These are phyloP conservation scores for Ceratocystis cubensis DNA, from an alignment of 2,329 filamentous ascomycete genomes.

Conservation along the genomic window DNA sequence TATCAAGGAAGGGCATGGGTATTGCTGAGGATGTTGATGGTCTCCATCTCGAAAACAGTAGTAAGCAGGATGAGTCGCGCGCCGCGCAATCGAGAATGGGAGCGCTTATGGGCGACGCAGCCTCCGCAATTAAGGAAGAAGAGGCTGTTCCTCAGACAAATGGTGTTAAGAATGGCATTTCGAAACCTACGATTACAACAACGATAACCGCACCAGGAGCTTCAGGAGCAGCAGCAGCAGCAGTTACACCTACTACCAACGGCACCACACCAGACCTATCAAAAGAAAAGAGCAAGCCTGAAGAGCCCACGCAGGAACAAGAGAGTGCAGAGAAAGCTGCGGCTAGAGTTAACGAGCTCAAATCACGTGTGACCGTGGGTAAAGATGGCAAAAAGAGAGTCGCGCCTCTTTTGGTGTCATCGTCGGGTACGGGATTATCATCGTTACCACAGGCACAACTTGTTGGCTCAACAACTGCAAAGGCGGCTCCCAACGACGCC, in stretches of 20 bases:
- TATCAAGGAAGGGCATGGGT: conserved; percentile 72
- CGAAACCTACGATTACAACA: conserved; percentile 27
- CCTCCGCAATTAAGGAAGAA: conserved; percentile 31
- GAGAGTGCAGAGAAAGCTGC: conserved; percentile 43
- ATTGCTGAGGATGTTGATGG: conserved; percentile 89
- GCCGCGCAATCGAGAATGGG: conserved; percentile 94
- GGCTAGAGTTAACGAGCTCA: conserved; percentile 50
- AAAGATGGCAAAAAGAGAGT: conserved; percentile 97
- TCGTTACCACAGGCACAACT: conserved; percentile 81
- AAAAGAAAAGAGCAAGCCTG: conserved; percentile 28
- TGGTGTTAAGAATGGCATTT: conserved; percentile 39
- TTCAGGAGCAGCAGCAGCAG: not conserved
- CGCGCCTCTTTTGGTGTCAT: conserved; percentile 79
- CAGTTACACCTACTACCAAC: conserved; percentile 25
- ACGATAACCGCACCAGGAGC: not conserved
- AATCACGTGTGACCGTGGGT: conserved; percentile 83
- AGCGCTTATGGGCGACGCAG: conserved; percentile 80
- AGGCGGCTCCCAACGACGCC: conserved; percentile 51
- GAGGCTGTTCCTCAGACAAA: conserved; percentile 27
- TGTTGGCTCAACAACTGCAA: conserved; percentile 60
- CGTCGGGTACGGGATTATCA: conserved; percentile 73
- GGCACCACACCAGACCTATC: conserved; percentile 24
- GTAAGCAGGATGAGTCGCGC: conserved; percentile 79
- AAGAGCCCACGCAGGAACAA: conserved; percentile 28
- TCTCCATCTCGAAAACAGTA: conserved; percentile 74